These are phyloP conservation scores for Euryodendron excelsum DNA, from an alignment of 148 eudicot species.

Conservation along the genomic window DNA sequence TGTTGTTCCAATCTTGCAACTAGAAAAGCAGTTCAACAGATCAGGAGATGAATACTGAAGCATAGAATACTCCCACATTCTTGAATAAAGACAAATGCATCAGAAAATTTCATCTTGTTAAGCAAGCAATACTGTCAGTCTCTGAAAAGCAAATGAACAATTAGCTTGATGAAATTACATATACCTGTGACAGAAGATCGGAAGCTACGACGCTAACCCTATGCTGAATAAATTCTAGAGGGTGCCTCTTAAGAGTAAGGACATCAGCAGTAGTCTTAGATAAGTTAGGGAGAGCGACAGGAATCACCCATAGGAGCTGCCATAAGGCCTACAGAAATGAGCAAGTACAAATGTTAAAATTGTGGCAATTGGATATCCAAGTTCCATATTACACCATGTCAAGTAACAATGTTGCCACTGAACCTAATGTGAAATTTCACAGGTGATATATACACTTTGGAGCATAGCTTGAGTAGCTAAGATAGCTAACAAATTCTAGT, in stretches of 20 bases:
- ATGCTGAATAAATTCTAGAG: slow-evolving; percentile 76
- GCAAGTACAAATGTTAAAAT: slow-evolving; percentile 7
- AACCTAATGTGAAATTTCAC: not conserved
- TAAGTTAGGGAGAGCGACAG: slow-evolving; percentile 45
- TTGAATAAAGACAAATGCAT: not conserved
- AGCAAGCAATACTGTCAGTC: not conserved
- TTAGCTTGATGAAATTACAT: not conserved
- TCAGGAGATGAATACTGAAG: slow-evolving; percentile 9
- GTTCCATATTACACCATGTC: not conserved
- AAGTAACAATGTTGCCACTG: not conserved
- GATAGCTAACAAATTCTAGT: not conserved
- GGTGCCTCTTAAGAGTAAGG: slow-evolving; percentile 51
- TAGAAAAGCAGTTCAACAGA: slow-evolving; percentile 25
- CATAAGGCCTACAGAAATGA: slow-evolving; percentile 68
- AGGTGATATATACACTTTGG: not conserved
- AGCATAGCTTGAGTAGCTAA: not conserved
- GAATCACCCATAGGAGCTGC: slow-evolving; percentile 95
- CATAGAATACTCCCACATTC: not conserved
- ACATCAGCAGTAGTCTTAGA: slow-evolving; percentile 35
- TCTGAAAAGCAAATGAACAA: not conserved
- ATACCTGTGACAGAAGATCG: slow-evolving; percentile 92
- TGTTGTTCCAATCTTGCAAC: slow-evolving; percentile 99
- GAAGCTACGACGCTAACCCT: slow-evolving; percentile 81
- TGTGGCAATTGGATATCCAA: not conserved
- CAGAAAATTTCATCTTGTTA: not conserved